A percentile compares a stretch with the other conserved stretches of the same genome.
phyloP scores from a whole-genome alignment of 768 basidiomycete genomes.

The Rhizopogon salebrosus region DNA sequence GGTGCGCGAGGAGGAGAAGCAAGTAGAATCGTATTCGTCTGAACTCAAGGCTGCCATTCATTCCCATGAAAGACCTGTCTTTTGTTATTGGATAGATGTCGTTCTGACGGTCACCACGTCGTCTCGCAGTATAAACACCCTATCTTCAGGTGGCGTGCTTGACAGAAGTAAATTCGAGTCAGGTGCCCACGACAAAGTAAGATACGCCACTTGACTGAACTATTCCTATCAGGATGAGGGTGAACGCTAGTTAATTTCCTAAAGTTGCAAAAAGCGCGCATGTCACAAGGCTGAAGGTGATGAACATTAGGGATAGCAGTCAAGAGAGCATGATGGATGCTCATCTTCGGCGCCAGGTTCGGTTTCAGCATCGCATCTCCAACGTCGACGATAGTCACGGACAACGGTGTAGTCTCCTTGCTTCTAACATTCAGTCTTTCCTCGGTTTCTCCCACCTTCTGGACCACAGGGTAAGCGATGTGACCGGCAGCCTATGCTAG shows the following conservation, averaged over 20 bases:
- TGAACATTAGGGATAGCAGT: constrained; percentile 20
- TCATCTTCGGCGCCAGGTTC: no score
- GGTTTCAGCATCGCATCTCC: no score
- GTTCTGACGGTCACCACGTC: no score
- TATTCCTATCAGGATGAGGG: constrained; percentile 29
- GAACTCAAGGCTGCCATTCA: constrained; percentile 11
- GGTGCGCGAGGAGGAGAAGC: constrained; percentile 26
- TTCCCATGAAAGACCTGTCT: constrained; percentile 21
- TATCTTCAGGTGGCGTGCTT: no score
- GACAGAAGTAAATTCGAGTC: no score
- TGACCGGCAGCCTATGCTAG: no score
- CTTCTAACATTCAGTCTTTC: constrained; percentile 6
- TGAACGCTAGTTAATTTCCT: constrained; percentile 26
- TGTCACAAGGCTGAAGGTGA: constrained; percentile 15
- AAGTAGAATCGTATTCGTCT: constrained; percentile 23
- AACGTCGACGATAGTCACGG: constrained; percentile 18
- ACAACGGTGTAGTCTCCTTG: constrained; percentile 17
- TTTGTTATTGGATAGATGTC: constrained; percentile 27
- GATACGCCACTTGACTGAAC: constrained; percentile 26
- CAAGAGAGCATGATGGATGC: background rate
- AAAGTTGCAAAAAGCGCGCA: constrained; percentile 21
- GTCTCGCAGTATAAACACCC: no score
- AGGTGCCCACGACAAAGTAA: constrained; percentile 26
- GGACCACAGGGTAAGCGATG: no score
- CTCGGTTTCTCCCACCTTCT: no score